phyloP scores from a whole-genome alignment of 805 yeast species.

The Candida nonsorbophila region DNA sequence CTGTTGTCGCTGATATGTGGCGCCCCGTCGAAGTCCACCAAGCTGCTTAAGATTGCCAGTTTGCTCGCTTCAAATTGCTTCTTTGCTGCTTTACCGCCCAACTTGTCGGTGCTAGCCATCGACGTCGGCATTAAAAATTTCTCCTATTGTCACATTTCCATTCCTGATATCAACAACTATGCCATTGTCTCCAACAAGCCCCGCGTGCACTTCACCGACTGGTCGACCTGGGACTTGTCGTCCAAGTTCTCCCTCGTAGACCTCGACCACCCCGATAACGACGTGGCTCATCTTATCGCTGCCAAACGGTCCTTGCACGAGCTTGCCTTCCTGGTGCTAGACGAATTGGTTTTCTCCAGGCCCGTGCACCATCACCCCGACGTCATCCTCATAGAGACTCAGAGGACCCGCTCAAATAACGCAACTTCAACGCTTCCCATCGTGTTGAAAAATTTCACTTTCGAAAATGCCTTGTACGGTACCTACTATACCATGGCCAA shows the following conservation, averaged over 20 bases:
- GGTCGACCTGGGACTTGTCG: conserved; percentile 14
- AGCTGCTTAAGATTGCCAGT: conserved; percentile 6
- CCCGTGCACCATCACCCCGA: conserved; percentile 16
- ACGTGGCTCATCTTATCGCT: too few relatives aligned
- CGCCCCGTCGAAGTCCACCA: conserved; percentile 11
- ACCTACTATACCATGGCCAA: conserved; percentile 15
- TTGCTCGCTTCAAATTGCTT: conserved; percentile 5
- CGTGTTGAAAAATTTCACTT: conserved; percentile 30
- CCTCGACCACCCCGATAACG: too few relatives aligned
- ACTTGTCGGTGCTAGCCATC: conserved; percentile 18
- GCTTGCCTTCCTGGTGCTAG: too few relatives aligned
- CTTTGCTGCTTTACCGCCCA: conserved; percentile 5
- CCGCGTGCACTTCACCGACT: conserved; percentile 8
- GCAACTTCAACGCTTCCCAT: conserved; percentile 33
- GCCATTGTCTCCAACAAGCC: conserved; percentile 13
- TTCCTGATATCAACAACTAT: conserved; percentile 1
- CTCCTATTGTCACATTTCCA: conserved; percentile 24
- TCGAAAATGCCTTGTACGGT: conserved; percentile 33
- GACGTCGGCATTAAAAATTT: conserved; percentile 41
- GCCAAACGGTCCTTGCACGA: too few relatives aligned
- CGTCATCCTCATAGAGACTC: conserved; percentile 32
- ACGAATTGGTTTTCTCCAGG: conserved; percentile 12
- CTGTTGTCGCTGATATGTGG: conserved; percentile 16
- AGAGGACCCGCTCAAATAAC: conserved; percentile 31
- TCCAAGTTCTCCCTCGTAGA: too few relatives aligned